phyloP scores from a whole-genome alignment of 306 rosid species.

The Sindora glabra region DNA sequence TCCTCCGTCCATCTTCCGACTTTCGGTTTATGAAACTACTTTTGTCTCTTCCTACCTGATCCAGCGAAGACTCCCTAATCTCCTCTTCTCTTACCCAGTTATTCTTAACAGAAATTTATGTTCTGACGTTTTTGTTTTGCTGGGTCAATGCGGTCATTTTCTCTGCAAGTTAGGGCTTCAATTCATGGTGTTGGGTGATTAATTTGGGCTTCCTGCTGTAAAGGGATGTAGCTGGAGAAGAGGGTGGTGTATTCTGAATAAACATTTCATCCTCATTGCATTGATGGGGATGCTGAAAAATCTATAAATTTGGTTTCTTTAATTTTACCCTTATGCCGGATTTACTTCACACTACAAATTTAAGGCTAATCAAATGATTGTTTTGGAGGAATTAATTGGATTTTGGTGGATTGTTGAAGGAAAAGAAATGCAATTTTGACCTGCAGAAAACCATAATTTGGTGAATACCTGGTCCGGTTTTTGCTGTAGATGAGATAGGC shows the following conservation, averaged over 20 bases:
- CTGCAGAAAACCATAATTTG: constrained; percentile 14
- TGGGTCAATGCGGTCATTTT: constrained; percentile 30
- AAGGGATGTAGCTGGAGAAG: constrained; percentile 29
- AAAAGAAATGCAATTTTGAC: constrained; percentile 20
- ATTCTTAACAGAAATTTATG: not conserved
- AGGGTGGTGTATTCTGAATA: constrained; percentile 10
- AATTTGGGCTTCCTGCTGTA: not conserved
- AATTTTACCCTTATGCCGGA: not conserved
- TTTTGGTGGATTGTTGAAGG: constrained; percentile 22
- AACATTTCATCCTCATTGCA: constrained; percentile 19
- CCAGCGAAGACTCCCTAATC: constrained; percentile 22
- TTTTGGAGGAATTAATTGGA: constrained; percentile 20
- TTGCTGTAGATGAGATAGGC: constrained; percentile 29
- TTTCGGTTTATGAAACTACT: constrained; percentile 22
- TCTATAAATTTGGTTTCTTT: constrained; percentile 18
- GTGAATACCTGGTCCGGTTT: constrained; percentile 22
- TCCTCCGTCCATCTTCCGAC: constrained; percentile 22
- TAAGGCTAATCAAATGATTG: not conserved
- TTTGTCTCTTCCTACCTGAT: constrained; percentile 31
- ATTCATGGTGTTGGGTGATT: constrained; percentile 19
- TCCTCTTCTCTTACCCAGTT: not conserved
- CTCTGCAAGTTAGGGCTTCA: constrained; percentile 34
- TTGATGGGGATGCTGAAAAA: constrained; percentile 11
- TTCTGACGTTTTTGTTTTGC: constrained; percentile 7
- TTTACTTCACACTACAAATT: constrained; percentile 7